Base-by-base conservation (phyloP, 2,329 filamentous ascomycete genomes). In the Alternaria novae-zelandiae region DNA sequence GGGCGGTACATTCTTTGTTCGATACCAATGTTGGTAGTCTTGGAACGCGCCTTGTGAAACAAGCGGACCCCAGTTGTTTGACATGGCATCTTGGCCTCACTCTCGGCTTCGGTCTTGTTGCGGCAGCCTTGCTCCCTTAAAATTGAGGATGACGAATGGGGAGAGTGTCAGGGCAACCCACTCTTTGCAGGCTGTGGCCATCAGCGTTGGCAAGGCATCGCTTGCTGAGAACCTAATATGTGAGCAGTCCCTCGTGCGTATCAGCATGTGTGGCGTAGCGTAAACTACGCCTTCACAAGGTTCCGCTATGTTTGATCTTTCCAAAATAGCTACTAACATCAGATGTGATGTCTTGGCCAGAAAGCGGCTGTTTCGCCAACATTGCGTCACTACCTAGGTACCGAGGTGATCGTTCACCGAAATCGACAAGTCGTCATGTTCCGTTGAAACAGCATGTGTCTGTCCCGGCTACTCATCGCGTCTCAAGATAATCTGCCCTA, bases 51-150 rank as follows among this genome's bases (percentile, higher is more conserved):
- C 43, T 47, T 47, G 21, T 62, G 59, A 62, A 62, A 62, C 59
- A 54, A 46, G 55, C 59, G 55, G 59, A 47, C 55, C 36, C 47
- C 43, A 30, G 50, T 54, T 58, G 49, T 59, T 57, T 44, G 59
- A 62, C 44, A 54, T 49, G 55, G 59, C 55, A 62, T 47, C 59
- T 62, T 62, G 59, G 59, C 59, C 23, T 57, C 53, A 41, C 23
- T 30, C 21, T 59, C 43, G 28, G 44, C 12, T 46, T 53, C 30
- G 41, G 47, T 46, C 55, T 62, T 43, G 59, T 47, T 62, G 46
- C 43, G 36, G 36, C 21, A 46, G 32, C 28, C 17, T 36, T 30
- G 30, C 59, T 41, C 17, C 23, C 20, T 46, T 32, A 26, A 59
- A 9, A 50, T 25, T 47, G 57, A 23, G 21, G 28, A 36, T 53